Conservation (phyloP, 73 alveolate genomes). For the Effrenium voratum region DNA sequence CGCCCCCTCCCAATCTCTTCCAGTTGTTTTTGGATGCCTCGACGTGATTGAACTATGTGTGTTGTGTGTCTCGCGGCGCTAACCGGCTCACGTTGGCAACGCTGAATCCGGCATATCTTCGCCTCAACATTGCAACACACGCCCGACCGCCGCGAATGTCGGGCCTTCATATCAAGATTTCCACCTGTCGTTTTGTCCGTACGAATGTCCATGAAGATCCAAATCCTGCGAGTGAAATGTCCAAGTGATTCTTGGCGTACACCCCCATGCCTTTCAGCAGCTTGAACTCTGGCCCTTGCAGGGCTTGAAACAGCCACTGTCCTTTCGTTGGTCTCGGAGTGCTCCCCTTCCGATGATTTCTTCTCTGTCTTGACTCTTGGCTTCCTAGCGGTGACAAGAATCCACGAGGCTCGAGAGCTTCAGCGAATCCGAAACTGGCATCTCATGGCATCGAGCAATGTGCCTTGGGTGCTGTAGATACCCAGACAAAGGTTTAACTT, state of each 20-base stretch:
- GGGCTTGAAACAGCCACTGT: background rate
- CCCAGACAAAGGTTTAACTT: too few species aligned
- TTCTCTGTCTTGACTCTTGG: background rate
- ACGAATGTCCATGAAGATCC: slow-evolving; percentile 75
- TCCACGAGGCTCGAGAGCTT: background rate
- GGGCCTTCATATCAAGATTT: slow-evolving; percentile 67
- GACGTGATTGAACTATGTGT: background rate
- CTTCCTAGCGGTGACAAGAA: background rate
- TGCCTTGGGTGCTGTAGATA: background rate
- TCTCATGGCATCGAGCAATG: background rate
- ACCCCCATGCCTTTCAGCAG: background rate
- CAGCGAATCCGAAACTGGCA: background rate
- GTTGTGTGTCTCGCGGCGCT: background rate
- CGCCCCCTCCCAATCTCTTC: background rate
- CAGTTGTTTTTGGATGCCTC: background rate
- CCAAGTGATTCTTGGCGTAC: background rate
- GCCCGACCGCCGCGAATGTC: too few species aligned
- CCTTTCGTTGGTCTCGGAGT: slow-evolving; percentile 4
- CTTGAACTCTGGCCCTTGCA: background rate
- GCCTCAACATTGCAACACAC: background rate
- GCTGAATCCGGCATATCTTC: background rate
- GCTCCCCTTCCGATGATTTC: slow-evolving; percentile 36
- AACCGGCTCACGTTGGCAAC: background rate
- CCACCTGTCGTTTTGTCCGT: slow-evolving; percentile 15
- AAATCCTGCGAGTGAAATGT: slow-evolving; percentile 31